These are phyloP conservation scores for Podospora conica DNA, from an alignment of 495 filamentous ascomycete species.

Conservation along the genomic window DNA sequence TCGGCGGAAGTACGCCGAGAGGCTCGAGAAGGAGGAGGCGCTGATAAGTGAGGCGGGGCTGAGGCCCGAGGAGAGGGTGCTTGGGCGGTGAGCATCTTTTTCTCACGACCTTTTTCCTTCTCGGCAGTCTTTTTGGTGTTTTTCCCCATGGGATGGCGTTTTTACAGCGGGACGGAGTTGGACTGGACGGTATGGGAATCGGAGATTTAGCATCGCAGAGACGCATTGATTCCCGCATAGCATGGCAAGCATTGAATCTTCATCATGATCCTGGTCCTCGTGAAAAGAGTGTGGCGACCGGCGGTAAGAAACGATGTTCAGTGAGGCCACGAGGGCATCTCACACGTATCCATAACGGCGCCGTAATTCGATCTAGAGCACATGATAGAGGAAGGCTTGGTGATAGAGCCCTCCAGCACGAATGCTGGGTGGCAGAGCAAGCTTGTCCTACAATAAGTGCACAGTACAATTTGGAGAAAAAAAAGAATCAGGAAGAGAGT, in stretches of 20 bases:
- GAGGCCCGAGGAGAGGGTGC: slow-evolving; percentile 20
- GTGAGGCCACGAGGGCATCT: slow-evolving; percentile 40
- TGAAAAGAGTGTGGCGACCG: slow-evolving; percentile 48
- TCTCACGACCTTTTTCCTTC: neutral
- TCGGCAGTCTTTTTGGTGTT: neutral
- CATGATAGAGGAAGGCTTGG: slow-evolving; percentile 58
- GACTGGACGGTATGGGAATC: neutral
- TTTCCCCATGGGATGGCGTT: neutral
- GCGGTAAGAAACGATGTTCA: slow-evolving; percentile 55
- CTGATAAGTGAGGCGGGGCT: slow-evolving; percentile 17
- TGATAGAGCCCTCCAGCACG: slow-evolving; percentile 16
- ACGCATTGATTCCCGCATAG: neutral
- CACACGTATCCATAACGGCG: slow-evolving; percentile 57
- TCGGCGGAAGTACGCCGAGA: slow-evolving; percentile 15
- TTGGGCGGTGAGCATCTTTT: neutral
- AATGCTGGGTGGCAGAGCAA: slow-evolving; percentile 24
- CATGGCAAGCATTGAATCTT: neutral
- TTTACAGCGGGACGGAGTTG: neutral
- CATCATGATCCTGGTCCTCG: neutral
- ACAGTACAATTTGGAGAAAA: slow-evolving; percentile 51
- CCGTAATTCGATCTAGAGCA: slow-evolving; percentile 49
- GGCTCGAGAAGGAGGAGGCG: slow-evolving; percentile 22
- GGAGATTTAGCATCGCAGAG: neutral
- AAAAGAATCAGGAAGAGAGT: slow-evolving; percentile 28
- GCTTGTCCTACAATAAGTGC: slow-evolving; percentile 85